Evolutionary conservation across 495 filamentous ascomycete species (phyloP), one percentile per base, ranked within the genome.

Genomic region (Cudoniella acicularis): DNA sequence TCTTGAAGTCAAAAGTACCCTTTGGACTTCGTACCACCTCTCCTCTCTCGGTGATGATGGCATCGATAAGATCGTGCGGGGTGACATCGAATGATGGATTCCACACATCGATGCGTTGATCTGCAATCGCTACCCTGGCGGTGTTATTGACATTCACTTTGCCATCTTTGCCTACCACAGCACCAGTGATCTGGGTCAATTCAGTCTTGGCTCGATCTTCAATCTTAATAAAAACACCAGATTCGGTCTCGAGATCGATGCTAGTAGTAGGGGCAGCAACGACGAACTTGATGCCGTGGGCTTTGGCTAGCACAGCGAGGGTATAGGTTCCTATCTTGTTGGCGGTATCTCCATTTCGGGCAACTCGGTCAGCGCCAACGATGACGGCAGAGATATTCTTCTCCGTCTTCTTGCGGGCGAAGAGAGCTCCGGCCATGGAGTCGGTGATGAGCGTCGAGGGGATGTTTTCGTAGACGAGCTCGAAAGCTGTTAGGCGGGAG

Each of bases 321-420:
- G 80, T 73, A 70, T 98, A 98, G n/a, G 94, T 98, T 25, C 94
- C 94, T 57, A 98, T 95, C 75, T 98, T 98, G 72, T 98, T 98
- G 46, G 94, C 94, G 1, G 94, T 98, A 73, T 98, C 94, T 30
- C 94, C 94, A 68, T 98, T 98, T 25, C 90, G 88, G 41, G 92
- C 94, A 10, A 98, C 95, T 50, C 94, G 84, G 70, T 98, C 94
- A 18, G 94, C 94, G 18, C 94, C 94, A 0, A 98, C 95, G 54
- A 98, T 83, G 54, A 98, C 88, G 18, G 90, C 92, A 26, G 85
- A 82, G 58, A 98, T 87, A 56, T 84, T 79, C 46, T 72, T 73
- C 46, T 72, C 71, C 47, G 81, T 68, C 58, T 81, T 78, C 52
- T 82, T 81, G 30, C 78, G 77, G 25, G 69, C 65, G 58, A 98